Evolutionary conservation across 2,329 filamentous ascomycete species (phyloP).

Genomic region (Myriosclerotinia curreyana): DNA sequence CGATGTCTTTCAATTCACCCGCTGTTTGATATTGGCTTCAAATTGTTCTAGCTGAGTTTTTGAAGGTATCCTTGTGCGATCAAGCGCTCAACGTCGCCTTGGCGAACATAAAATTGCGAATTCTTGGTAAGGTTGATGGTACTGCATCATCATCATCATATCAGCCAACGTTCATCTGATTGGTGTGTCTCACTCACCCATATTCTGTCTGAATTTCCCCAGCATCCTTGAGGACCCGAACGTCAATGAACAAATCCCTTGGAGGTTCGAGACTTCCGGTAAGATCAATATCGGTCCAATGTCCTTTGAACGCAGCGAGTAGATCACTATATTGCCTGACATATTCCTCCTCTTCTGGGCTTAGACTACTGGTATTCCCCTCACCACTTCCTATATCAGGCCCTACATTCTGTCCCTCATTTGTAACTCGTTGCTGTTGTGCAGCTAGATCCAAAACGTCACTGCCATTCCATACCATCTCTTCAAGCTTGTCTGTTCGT

Average conservation of each 20-base stretch:
- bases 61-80: conserved; percentile 95
- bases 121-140: conserved; percentile 97
- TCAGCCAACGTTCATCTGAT: conserved; percentile 17
- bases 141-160: conserved; percentile 46
- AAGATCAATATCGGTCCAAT: conserved; percentile 96
- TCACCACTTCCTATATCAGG: conserved; percentile 45
- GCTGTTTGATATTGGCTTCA: not conserved
- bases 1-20: not conserved
- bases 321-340: conserved; percentile 88
- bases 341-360: conserved; percentile 95
- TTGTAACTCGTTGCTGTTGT: conserved; percentile 47
- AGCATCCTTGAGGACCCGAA: conserved; percentile 91
- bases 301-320: conserved; percentile 92
- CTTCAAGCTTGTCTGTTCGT: conserved; percentile 85
- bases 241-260: conserved; percentile 94
- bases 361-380: conserved; percentile 69
- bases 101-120: conserved; percentile 94
- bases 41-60: conserved; percentile 68
- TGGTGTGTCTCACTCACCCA: conserved; percentile 59
- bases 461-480: conserved; percentile 86
- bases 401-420: conserved; percentile 38
- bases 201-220: conserved; percentile 99
- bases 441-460: conserved; percentile 73
- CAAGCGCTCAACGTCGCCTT: conserved; percentile 90
- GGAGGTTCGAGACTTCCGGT: conserved; percentile 92